phyloP scores from a whole-genome alignment of 2,329 filamentous ascomycete species.

The Xylariaceae sp. region DNA sequence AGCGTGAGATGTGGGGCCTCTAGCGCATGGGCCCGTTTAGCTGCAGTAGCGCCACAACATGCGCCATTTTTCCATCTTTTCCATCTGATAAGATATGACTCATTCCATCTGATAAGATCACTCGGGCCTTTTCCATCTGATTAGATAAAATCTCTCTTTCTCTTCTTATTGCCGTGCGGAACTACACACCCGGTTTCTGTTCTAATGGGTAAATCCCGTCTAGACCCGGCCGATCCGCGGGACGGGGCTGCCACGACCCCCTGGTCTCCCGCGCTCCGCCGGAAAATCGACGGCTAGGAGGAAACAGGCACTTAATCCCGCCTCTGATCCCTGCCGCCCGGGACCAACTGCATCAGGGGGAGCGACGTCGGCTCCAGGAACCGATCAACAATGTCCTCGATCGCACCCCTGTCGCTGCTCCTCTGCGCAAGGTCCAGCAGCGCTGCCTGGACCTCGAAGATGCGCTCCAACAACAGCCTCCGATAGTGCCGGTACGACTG shows the following conservation, averaged over 20 bases:
- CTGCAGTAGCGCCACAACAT: background rate
- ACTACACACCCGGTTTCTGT: background rate
- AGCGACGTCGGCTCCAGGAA: constrained; percentile 5
- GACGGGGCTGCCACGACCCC: too few relatives aligned
- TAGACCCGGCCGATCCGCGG: too few relatives aligned
- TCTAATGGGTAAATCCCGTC: background rate
- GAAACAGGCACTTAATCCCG: background rate
- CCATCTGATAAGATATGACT: background rate
- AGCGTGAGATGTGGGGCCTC: too few relatives aligned
- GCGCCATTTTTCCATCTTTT: too few relatives aligned
- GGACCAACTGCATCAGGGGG: background rate
- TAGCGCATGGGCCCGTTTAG: too few relatives aligned
- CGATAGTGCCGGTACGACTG: constrained; percentile 23
- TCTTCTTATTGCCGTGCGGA: background rate
- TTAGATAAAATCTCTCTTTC: background rate
- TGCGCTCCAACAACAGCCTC: constrained; percentile 9
- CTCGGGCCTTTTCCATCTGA: background rate
- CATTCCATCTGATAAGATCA: background rate
- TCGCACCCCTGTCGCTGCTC: constrained; percentile 2
- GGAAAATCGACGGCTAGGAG: background rate
- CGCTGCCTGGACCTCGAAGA: constrained; percentile 12
- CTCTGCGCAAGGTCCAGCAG: constrained; percentile 11
- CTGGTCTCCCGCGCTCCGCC: too few relatives aligned
- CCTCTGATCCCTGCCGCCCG: background rate
- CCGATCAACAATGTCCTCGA: constrained; percentile 11